A percentile compares a stretch with the other conserved stretches of the same genome.
phyloP scores from a whole-genome alignment of 2,329 filamentous ascomycete genomes.

The Exutisphaerella laricina region DNA sequence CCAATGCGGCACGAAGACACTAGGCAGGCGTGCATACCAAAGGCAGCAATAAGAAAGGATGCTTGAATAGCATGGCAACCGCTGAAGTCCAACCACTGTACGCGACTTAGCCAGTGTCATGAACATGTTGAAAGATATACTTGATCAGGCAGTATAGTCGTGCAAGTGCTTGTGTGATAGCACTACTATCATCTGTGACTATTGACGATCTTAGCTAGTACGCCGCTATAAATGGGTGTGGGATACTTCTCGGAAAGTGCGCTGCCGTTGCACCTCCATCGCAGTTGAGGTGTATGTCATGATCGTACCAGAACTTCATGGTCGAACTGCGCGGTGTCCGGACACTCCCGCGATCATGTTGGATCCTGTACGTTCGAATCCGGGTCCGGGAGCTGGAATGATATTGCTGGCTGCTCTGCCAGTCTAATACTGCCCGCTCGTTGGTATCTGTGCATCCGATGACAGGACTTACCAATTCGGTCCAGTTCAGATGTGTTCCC shows the following conservation, averaged over 20 bases:
- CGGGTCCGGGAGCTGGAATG: too few species aligned
- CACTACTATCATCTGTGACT: too few species aligned
- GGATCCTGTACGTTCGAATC: neutral
- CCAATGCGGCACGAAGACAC: too few species aligned
- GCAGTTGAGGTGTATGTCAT: neutral
- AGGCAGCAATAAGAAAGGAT: too few species aligned
- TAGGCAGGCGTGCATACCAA: too few species aligned
- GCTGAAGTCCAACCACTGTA: too few species aligned
- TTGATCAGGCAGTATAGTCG: too few species aligned
- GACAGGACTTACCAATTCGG: slow-evolving; percentile 1
- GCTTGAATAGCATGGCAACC: too few species aligned
- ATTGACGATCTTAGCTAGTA: slow-evolving; percentile 21
- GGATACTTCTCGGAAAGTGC: slow-evolving; percentile 17
- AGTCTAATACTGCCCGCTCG: slow-evolving; percentile 1
- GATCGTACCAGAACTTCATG: neutral
- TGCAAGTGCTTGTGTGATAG: too few species aligned
- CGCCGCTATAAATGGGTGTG: slow-evolving; percentile 8
- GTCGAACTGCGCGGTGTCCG: neutral
- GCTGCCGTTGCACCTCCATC: neutral
- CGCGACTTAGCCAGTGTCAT: too few species aligned
- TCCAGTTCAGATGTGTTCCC: neutral
- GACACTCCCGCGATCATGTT: neutral
- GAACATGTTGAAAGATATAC: too few species aligned
- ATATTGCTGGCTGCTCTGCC: slow-evolving; percentile 1
- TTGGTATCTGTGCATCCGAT: neutral